These are phyloP conservation scores for Rhodotorula sp. DNA, from an alignment of 1,284 basidiomycete genomes.

Conservation along the genomic window DNA sequence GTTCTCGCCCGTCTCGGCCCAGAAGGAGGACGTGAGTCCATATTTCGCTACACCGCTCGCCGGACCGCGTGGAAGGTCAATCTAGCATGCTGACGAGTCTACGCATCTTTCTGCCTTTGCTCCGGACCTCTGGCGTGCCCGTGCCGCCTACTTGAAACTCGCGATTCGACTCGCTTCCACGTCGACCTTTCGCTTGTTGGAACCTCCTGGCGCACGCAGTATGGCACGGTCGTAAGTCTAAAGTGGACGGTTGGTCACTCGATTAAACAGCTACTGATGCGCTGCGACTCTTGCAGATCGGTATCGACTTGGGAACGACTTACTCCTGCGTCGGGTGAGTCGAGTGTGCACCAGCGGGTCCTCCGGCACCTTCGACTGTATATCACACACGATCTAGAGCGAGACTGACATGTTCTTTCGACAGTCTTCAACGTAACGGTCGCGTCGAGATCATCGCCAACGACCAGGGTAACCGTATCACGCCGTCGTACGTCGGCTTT, in stretches of 20 bases:
- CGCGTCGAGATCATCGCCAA: conserved; percentile 89
- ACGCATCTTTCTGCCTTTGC: not conserved
- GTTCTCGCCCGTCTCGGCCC: conserved; percentile 27
- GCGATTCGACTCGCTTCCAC: conserved; percentile 1
- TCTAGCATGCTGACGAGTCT: conserved; percentile 2
- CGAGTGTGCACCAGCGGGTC: not conserved
- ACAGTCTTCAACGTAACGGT: conserved; percentile 84
- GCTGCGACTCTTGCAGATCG: conserved; percentile 41
- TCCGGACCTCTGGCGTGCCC: not conserved
- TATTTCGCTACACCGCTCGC: no score
- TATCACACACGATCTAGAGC: not conserved
- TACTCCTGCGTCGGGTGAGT: conserved; percentile 59
- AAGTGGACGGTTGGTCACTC: not conserved
- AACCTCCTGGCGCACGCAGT: not conserved
- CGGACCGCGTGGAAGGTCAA: not conserved
- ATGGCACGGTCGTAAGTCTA: conserved; percentile 30
- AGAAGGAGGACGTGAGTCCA: conserved; percentile 35
- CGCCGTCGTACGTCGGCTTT: conserved; percentile 81
- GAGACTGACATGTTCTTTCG: not conserved
- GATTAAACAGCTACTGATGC: not conserved
- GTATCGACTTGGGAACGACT: conserved; percentile 61
- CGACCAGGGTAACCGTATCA: conserved; percentile 96
- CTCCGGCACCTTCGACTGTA: not conserved
- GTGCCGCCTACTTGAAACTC: not conserved
- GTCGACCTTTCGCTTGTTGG: conserved; percentile 2